These are phyloP conservation scores for Fraxinus xanthoxyloides DNA, from an alignment of 305 asterid genomes.

Conservation along the genomic window DNA sequence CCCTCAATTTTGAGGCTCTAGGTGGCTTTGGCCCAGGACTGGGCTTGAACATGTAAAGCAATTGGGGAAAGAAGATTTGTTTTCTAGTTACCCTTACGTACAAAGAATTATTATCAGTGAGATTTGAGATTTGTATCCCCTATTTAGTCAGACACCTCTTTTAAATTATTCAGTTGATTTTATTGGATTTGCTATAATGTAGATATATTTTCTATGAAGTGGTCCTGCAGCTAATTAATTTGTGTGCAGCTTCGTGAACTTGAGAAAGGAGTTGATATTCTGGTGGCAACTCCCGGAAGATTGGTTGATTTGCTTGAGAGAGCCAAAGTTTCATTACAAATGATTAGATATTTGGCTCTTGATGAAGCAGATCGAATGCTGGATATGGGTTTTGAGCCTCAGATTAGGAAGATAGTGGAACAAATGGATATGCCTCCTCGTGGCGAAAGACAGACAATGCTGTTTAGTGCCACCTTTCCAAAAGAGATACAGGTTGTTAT, in stretches of 20 bases:
- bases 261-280: slow-evolving; percentile 87
- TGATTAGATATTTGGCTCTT: slow-evolving; percentile 71
- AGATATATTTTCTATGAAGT: background rate
- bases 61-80: background rate
- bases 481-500: slow-evolving; percentile 70
- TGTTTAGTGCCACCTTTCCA: slow-evolving; percentile 91
- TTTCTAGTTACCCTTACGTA: background rate
- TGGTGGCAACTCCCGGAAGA: slow-evolving; percentile 91
- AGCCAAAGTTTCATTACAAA: slow-evolving; percentile 65
- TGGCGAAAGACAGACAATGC: slow-evolving; percentile 84
- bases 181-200: background rate
- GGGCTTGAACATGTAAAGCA: background rate
- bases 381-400: slow-evolving; percentile 91
- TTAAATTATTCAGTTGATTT: background rate
- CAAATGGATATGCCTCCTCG: slow-evolving; percentile 90
- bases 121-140: background rate
- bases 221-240: slow-evolving; percentile 3
- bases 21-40: too few species aligned
- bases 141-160: background rate
- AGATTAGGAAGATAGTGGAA: slow-evolving; percentile 82
- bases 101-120: background rate
- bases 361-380: slow-evolving; percentile 93
- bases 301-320: slow-evolving; percentile 81
- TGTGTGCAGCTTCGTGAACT: slow-evolving; percentile 67
- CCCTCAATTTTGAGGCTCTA: too few species aligned